A percentile compares a stretch with the other conserved stretches of the same genome.
These are phyloP conservation scores for Sugiyamaella paludigena DNA, from an alignment of 1,139 yeast species.

Conservation along the genomic window DNA sequence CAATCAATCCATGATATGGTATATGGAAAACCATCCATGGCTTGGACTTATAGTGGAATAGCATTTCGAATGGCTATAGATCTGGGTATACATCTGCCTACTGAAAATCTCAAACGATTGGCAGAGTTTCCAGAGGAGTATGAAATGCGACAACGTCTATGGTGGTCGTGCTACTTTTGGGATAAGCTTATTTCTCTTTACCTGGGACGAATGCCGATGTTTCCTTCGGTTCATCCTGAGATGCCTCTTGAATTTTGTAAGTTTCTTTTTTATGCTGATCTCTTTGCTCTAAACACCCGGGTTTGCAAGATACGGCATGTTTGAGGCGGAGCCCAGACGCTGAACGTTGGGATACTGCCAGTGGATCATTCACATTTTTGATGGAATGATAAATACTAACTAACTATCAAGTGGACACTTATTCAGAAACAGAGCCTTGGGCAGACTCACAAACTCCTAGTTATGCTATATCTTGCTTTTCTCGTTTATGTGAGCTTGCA, in stretches of 20 bases:
- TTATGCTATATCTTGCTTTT: slow-evolving; percentile 10
- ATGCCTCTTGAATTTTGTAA: slow-evolving; percentile 13
- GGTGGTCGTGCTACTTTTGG: slow-evolving; percentile 18
- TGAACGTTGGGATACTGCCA: too few relatives aligned
- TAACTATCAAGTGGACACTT: slow-evolving; percentile 5
- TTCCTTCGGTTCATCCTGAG: slow-evolving; percentile 13
- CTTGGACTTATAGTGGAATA: slow-evolving; percentile 17
- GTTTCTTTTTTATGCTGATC: neutral
- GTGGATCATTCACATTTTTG: too few relatives aligned
- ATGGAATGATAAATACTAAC: slow-evolving; percentile 2
- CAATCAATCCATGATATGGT: slow-evolving; percentile 15
- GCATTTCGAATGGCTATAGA: slow-evolving; percentile 16
- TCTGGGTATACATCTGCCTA: slow-evolving; percentile 13
- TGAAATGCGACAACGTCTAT: slow-evolving; percentile 13
- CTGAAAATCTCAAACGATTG: slow-evolving; percentile 11
- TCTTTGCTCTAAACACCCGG: too few relatives aligned
- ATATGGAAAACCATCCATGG: slow-evolving; percentile 10
- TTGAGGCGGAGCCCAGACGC: too few relatives aligned
- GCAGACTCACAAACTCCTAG: slow-evolving; percentile 8
- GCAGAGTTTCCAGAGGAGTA: slow-evolving; percentile 8
- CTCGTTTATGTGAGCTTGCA: slow-evolving; percentile 8
- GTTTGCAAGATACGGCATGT: too few relatives aligned
- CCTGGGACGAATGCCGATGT: slow-evolving; percentile 18
- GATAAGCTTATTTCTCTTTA: slow-evolving; percentile 17
- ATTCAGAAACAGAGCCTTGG: slow-evolving; percentile 13